These are phyloP conservation scores for Lotmaria passim DNA, from an alignment of 208 protist species.

Conservation along the genomic window DNA sequence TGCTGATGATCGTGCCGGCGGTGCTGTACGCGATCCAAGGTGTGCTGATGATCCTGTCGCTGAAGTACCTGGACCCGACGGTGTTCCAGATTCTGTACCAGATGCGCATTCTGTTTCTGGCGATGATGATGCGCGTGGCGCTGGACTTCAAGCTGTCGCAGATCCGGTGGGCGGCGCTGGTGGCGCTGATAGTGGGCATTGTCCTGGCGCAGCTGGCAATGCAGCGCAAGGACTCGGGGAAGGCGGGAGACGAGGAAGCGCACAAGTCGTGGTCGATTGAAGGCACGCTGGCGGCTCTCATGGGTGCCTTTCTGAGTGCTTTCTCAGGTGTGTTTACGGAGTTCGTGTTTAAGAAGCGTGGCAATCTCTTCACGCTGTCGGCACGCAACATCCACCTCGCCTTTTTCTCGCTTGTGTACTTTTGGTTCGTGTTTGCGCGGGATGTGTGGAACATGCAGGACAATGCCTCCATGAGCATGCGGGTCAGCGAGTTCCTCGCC, in stretches of 20 bases:
- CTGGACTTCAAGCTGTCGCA: constrained; percentile 38
- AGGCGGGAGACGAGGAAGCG: neutral
- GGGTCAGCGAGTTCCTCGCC: neutral
- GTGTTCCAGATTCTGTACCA: constrained; percentile 73
- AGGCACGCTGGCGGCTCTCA: constrained; percentile 41
- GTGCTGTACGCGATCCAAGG: constrained; percentile 65
- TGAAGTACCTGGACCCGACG: constrained; percentile 55
- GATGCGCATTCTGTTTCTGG: constrained; percentile 60
- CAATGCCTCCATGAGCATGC: neutral
- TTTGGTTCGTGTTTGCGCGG: constrained; percentile 13
- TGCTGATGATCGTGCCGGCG: constrained; percentile 60
- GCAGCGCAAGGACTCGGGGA: constrained; percentile 19
- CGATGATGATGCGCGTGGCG: constrained; percentile 42
- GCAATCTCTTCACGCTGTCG: constrained; percentile 19
- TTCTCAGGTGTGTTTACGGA: constrained; percentile 67
- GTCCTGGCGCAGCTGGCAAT: constrained; percentile 44
- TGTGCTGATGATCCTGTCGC: constrained; percentile 47
- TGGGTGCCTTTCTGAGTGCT: constrained; percentile 46
- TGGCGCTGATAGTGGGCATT: constrained; percentile 49
- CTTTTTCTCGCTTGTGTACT: constrained; percentile 48
- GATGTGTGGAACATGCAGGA: neutral
- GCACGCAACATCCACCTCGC: constrained; percentile 49
- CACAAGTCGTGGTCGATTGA: constrained; percentile 29
- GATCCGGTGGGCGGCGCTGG: constrained; percentile 54
- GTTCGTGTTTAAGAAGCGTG: constrained; percentile 59